phyloP scores from a whole-genome alignment of 2,329 filamentous ascomycete genomes.

The Aschersonia sp. region DNA sequence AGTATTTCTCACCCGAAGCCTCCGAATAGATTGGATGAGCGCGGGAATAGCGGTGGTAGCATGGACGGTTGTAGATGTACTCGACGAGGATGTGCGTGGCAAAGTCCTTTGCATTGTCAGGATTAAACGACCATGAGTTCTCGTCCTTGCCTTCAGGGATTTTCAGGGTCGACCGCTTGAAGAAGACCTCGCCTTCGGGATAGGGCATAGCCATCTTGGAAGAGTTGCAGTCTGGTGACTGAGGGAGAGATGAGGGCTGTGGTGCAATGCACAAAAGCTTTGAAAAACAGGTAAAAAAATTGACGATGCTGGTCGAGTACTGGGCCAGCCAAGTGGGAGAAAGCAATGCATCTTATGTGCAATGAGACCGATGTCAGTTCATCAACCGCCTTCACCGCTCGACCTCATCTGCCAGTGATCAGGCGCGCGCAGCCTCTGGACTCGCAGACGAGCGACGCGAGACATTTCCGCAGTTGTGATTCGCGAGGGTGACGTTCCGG shows the following conservation, averaged over 20 bases:
- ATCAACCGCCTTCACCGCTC: too few relatives aligned
- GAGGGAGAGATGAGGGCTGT: neutral
- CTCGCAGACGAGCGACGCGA: too few relatives aligned
- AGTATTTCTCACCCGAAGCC: neutral
- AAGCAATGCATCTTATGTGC: too few relatives aligned
- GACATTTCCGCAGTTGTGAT: neutral
- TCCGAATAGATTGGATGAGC: neutral
- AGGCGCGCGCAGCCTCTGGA: too few relatives aligned
- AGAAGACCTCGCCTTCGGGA: neutral
- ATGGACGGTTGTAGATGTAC: neutral
- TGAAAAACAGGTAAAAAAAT: neutral
- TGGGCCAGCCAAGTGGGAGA: too few relatives aligned
- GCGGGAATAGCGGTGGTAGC: neutral
- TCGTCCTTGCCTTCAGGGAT: neutral
- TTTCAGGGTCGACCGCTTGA: neutral
- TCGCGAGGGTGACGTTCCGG: neutral
- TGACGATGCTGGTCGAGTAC: neutral
- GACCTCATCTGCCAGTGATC: too few relatives aligned
- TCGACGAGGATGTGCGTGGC: neutral
- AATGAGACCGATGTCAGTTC: too few relatives aligned
- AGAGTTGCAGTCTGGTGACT: neutral
- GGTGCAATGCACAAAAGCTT: too few relatives aligned
- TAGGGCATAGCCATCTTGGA: neutral
- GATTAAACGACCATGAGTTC: neutral
- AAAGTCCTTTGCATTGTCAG: neutral